Evolutionary conservation across 257 asterid genomes (phyloP).

Genomic region (Lavandula angustifolia): DNA sequence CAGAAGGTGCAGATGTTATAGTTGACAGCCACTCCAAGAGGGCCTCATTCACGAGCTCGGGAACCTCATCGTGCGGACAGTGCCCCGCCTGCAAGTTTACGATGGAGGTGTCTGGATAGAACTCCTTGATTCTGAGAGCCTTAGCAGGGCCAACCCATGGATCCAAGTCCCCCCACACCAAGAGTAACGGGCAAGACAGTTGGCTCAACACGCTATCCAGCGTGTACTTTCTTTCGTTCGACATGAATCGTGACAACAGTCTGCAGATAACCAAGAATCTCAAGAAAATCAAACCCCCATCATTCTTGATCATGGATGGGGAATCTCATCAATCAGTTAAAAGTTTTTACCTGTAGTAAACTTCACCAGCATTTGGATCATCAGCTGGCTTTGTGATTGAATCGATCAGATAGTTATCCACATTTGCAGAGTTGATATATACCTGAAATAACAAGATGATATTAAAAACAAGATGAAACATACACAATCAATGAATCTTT

Average conservation of each 20-base stretch:
- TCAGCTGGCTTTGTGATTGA: slow-evolving; percentile 80
- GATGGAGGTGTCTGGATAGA: slow-evolving; percentile 61
- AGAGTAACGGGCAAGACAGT: slow-evolving; percentile 76
- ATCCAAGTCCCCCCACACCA: slow-evolving; percentile 92
- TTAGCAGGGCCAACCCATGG: slow-evolving; percentile 96
- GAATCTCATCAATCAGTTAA: not conserved
- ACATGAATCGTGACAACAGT: slow-evolving; percentile 75
- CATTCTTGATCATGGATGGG: not conserved
- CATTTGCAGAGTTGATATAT: slow-evolving; percentile 71
- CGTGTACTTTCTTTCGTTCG: slow-evolving; percentile 80
- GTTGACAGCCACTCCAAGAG: slow-evolving; percentile 74
- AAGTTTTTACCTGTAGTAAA: slow-evolving; percentile 95
- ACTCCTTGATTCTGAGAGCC: slow-evolving; percentile 77
- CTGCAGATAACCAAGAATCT: slow-evolving; percentile 39
- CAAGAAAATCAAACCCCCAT: not conserved
- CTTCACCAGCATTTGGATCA: slow-evolving; percentile 94
- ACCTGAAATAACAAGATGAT: slow-evolving; percentile 48
- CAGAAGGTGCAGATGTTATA: slow-evolving; percentile 32
- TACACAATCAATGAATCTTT: not conserved
- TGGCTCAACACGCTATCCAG: slow-evolving; percentile 67
- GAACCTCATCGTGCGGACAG: slow-evolving; percentile 96
- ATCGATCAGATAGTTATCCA: slow-evolving; percentile 78
- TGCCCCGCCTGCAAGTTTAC: slow-evolving; percentile 88
- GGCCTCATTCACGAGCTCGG: slow-evolving; percentile 82
- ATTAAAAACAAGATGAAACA: not conserved